These are phyloP conservation scores for Bimuria novae-zelandiae DNA, from an alignment of 2,329 filamentous ascomycete genomes.

Conservation along the genomic window DNA sequence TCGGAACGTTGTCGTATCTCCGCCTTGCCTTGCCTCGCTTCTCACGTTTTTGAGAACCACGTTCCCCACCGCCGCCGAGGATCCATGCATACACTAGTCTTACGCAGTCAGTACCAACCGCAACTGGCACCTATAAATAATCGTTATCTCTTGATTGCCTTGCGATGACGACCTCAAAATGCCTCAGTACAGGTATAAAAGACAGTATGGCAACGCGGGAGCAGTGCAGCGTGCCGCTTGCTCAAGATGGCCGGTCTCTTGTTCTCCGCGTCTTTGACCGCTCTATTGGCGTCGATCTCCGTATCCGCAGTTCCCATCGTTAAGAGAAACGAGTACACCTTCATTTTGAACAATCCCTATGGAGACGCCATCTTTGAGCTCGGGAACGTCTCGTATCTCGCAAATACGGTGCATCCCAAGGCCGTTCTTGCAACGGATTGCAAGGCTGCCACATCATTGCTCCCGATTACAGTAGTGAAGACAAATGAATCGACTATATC, in stretches of 20 bases:
- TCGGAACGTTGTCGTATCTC: not conserved
- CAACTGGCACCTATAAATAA: not conserved
- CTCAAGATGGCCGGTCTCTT: not conserved
- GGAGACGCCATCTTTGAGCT: conserved; percentile 44
- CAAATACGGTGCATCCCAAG: conserved; percentile 41
- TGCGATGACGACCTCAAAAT: not conserved
- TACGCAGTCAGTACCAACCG: too few relatives aligned
- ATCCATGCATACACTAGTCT: too few relatives aligned
- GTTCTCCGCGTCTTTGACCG: not conserved
- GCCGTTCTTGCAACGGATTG: conserved; percentile 14
- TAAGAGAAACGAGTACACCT: conserved; percentile 27
- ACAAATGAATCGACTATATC: conserved; percentile 36
- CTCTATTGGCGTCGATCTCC: not conserved
- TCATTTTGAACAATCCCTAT: conserved; percentile 24
- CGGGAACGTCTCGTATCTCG: conserved; percentile 45
- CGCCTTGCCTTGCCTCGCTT: not conserved
- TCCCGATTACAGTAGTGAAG: conserved; percentile 38
- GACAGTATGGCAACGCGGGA: not conserved
- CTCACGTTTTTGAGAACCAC: too few relatives aligned
- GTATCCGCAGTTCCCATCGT: conserved; percentile 15
- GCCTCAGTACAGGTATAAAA: not conserved
- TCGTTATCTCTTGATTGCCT: not conserved
- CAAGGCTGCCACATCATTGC: conserved; percentile 3
- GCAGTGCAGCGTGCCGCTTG: not conserved
- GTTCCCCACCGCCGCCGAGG: not conserved